A percentile compares a stretch with the other conserved stretches of the same genome.
Conservation (phyloP, 768 basidiomycete genomes). For the Termitomyces sp. region DNA sequence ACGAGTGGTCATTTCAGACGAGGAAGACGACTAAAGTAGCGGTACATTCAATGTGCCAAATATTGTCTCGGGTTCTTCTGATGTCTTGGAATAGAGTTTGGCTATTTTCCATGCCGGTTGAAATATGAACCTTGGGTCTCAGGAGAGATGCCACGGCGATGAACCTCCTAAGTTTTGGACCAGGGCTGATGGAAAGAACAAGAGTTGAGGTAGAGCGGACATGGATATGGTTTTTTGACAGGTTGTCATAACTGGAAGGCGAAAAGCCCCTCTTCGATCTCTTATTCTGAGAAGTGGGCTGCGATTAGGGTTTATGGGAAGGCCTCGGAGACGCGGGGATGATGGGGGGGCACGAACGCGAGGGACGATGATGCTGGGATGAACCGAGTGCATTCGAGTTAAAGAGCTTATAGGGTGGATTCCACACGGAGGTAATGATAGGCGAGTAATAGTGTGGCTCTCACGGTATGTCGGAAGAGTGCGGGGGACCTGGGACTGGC, state of each 20-base stretch:
- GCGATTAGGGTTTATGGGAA: not conserved
- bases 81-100: not conserved
- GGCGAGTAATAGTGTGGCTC: not conserved
- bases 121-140: not conserved
- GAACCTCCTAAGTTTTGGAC: not conserved
- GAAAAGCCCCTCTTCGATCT: not conserved
- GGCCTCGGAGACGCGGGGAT: not conserved
- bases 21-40: conserved; percentile 19
- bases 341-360: no score
- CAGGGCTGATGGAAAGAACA: no score
- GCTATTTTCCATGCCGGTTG: not conserved
- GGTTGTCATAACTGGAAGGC: not conserved
- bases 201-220: not conserved
- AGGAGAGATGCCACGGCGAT: not conserved
- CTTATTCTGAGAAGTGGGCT: not conserved
- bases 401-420: not conserved
- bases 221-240: conserved; percentile 4
- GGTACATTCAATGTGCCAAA: not conserved
- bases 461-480: not conserved
- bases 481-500: conserved; percentile 11
- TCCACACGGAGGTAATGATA: not conserved
- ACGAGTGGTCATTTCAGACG: conserved; percentile 27
- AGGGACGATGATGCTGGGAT: no score
- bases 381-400: no score
- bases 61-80: not conserved